Evolutionary conservation across 139 green algal genomes (phyloP).

Genomic region (Diplosphaera chodatii): DNA sequence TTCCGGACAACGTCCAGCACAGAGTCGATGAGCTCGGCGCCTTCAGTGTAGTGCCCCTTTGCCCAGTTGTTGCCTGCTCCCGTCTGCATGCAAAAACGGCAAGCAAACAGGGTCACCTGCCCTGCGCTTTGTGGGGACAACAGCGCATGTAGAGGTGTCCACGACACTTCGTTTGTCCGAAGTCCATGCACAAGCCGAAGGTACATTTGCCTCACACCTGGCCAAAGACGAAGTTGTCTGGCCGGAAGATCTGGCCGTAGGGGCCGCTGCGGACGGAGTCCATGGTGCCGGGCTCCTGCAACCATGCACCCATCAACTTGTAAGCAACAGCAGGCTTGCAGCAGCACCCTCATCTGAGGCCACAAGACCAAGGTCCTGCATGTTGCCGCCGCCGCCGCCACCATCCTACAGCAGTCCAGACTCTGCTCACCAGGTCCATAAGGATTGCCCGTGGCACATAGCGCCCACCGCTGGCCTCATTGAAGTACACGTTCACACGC

Average conservation of each 20-base stretch:
- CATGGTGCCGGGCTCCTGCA: constrained; percentile 76
- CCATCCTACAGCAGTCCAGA: too few species aligned
- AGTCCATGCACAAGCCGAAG: too few species aligned
- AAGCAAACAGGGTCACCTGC: too few species aligned
- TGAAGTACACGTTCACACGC: constrained; percentile 97
- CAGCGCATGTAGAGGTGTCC: too few species aligned
- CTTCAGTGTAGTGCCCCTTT: constrained; percentile 99
- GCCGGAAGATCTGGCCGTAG: constrained; percentile 87
- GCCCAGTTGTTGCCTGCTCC: constrained; percentile 99
- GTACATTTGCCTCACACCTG: too few species aligned
- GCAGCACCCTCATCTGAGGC: too few species aligned
- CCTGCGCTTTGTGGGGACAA: too few species aligned
- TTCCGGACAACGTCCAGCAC: constrained; percentile 98
- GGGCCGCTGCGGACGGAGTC: constrained; percentile 86
- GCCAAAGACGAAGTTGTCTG: constrained; percentile 84
- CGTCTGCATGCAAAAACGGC: constrained; percentile 54
- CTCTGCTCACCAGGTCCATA: constrained; percentile 73
- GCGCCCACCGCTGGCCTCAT: constrained; percentile 75
- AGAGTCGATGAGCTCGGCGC: constrained; percentile 94
- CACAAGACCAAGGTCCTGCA: too few species aligned
- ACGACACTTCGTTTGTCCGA: too few species aligned
- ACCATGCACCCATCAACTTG: too few species aligned
- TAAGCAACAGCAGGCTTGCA: too few species aligned
- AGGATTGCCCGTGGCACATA: constrained; percentile 92
- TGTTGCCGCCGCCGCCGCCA: too few species aligned